Evolutionary conservation across 345 rosid genomes (phyloP).

Genomic region (Salix suchowensis): DNA sequence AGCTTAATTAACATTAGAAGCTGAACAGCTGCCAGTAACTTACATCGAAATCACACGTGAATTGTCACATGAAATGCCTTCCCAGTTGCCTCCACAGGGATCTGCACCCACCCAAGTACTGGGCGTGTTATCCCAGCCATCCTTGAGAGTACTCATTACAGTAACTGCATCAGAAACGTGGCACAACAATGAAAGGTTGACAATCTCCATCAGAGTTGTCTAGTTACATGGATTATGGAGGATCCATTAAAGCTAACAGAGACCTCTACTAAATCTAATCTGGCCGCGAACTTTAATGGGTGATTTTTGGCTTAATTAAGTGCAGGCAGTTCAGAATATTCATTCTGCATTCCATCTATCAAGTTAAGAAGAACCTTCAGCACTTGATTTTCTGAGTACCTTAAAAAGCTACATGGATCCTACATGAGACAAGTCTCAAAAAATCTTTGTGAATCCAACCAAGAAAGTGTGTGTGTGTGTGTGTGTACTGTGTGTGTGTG

Average conservation of each 20-base stretch:
- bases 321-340: too few relatives aligned
- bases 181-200: background rate
- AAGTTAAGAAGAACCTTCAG: background rate
- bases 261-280: too few relatives aligned
- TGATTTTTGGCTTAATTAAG: too few relatives aligned
- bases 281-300: too few relatives aligned
- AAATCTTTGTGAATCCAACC: too few relatives aligned
- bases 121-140: slow-evolving; percentile 46
- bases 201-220: background rate
- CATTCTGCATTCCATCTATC: background rate
- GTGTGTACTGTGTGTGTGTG: too few relatives aligned
- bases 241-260: background rate
- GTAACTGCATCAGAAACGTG: slow-evolving; percentile 32
- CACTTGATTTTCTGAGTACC: background rate
- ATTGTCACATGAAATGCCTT: slow-evolving; percentile 50
- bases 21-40: slow-evolving; percentile 7
- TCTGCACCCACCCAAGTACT: slow-evolving; percentile 56
- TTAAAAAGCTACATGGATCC: background rate
- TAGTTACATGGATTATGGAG: background rate
- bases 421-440: background rate
- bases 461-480: too few relatives aligned
- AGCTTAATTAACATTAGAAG: background rate
- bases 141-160: slow-evolving; percentile 34
- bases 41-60: slow-evolving; percentile 57
- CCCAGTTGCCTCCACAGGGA: slow-evolving; percentile 74